These are phyloP conservation scores for Cladosporium sp. DNA, from an alignment of 2,329 filamentous ascomycete genomes.

Conservation along the genomic window DNA sequence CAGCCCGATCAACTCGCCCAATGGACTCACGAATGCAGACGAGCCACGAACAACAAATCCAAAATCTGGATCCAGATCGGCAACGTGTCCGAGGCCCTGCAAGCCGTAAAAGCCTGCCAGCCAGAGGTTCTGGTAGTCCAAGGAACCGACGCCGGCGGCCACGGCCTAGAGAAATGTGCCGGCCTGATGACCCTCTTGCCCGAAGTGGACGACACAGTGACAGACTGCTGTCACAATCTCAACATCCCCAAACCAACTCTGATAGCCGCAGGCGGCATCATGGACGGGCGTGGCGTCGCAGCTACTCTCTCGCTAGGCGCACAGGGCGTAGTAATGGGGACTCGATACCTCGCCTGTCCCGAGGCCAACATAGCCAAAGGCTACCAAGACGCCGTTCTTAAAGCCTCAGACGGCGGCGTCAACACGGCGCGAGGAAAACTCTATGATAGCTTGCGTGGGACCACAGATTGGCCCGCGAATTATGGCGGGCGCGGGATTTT, in stretches of 20 bases:
- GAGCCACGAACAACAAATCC: slow-evolving; percentile 32
- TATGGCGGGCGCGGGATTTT: slow-evolving; percentile 58
- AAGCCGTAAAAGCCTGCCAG: slow-evolving; percentile 43
- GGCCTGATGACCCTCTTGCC: slow-evolving; percentile 56
- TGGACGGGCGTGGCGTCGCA: slow-evolving; percentile 52
- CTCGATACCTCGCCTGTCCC: slow-evolving; percentile 54
- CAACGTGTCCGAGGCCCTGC: slow-evolving; percentile 52
- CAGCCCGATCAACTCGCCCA: slow-evolving; percentile 34
- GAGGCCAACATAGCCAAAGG: slow-evolving; percentile 47
- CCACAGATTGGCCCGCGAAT: slow-evolving; percentile 52
- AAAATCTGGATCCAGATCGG: slow-evolving; percentile 60
- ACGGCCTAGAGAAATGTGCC: slow-evolving; percentile 53
- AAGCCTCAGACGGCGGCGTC: slow-evolving; percentile 47
- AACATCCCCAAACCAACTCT: slow-evolving; percentile 32
- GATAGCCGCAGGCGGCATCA: slow-evolving; percentile 59
- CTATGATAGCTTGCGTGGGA: slow-evolving; percentile 54
- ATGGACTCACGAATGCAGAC: slow-evolving; percentile 31
- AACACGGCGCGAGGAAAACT: slow-evolving; percentile 48
- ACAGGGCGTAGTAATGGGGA: slow-evolving; percentile 57
- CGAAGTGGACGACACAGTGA: slow-evolving; percentile 50
- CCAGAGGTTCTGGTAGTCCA: slow-evolving; percentile 60
- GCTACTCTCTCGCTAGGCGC: slow-evolving; percentile 54
- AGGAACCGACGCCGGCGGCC: slow-evolving; percentile 61
- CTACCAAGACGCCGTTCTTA: slow-evolving; percentile 45
- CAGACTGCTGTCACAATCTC: slow-evolving; percentile 18